phyloP scores from a whole-genome alignment of 805 yeast species.

The Komagataella mondaviorum region DNA sequence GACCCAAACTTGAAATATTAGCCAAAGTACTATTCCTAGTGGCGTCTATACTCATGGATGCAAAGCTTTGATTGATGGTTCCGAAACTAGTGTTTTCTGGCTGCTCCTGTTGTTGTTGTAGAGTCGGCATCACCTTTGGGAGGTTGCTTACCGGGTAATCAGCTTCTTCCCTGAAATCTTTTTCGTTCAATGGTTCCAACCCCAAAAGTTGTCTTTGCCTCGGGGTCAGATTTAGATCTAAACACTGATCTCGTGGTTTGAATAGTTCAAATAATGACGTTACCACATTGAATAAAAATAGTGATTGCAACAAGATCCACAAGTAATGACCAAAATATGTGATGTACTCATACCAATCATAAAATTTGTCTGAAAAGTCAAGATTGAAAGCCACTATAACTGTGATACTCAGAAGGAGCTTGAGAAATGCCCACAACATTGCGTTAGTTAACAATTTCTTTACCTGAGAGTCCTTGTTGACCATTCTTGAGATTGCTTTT shows the following conservation, averaged over 20 bases:
- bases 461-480: constrained; percentile 24
- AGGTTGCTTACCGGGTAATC: background rate
- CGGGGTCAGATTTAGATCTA: constrained; percentile 33
- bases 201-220: constrained; percentile 34
- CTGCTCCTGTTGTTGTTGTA: background rate
- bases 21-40: background rate
- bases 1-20: background rate
- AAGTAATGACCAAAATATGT: constrained; percentile 9
- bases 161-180: background rate
- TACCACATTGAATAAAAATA: constrained; percentile 16
- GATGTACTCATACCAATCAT: constrained; percentile 2
- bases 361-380: constrained; percentile 1
- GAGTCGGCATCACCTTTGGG: background rate
- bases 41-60: background rate
- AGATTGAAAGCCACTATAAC: constrained; percentile 11
- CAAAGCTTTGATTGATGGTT: background rate
- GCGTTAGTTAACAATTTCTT: constrained; percentile 18
- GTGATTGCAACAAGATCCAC: background rate
- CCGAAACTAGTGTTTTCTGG: background rate
- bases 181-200: constrained; percentile 11
- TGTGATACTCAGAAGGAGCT: constrained; percentile 17
- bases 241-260: constrained; percentile 33
- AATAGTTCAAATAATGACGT: constrained; percentile 16
- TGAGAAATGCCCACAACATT: constrained; percentile 5
- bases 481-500: constrained; percentile 29